These are phyloP conservation scores for Oropetium thomaeum DNA, from an alignment of 176 grass and related monocot species.

Conservation along the genomic window DNA sequence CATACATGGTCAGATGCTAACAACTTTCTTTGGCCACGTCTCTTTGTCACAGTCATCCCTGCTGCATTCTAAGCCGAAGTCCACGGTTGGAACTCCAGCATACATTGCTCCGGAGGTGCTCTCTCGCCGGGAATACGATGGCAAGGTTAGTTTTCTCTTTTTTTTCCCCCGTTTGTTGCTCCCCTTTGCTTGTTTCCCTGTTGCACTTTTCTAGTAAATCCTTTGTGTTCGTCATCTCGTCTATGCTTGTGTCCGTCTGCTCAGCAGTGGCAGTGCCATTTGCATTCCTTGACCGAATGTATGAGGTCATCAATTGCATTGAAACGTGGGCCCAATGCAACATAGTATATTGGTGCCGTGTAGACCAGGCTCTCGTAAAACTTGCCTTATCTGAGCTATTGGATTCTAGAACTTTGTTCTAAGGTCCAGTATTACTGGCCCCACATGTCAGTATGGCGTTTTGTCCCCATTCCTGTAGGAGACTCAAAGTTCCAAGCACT, in stretches of 20 bases:
- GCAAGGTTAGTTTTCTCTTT: slow-evolving; percentile 61
- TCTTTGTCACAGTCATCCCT: slow-evolving; percentile 51
- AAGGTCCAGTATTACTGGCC: slow-evolving; percentile 27
- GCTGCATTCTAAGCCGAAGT: slow-evolving; percentile 76
- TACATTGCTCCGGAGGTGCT: slow-evolving; percentile 85
- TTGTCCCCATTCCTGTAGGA: slow-evolving; percentile 28
- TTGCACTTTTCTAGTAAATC: neutral
- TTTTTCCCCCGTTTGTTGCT: no score
- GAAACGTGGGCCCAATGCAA: neutral
- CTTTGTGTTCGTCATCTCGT: neutral
- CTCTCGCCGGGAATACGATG: slow-evolving; percentile 66
- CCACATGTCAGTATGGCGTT: slow-evolving; percentile 22
- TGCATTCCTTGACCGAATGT: slow-evolving; percentile 24
- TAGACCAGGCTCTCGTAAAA: slow-evolving; percentile 25
- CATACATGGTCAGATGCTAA: neutral
- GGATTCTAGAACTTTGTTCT: slow-evolving; percentile 32
- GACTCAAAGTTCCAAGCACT: slow-evolving; percentile 37
- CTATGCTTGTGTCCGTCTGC: slow-evolving; percentile 24
- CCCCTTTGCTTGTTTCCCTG: neutral
- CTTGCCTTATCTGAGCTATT: slow-evolving; percentile 6
- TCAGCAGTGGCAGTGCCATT: neutral
- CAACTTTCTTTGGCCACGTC: slow-evolving; percentile 25
- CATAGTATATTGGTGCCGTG: neutral
- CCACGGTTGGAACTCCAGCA: slow-evolving; percentile 72
- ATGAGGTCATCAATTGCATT: neutral